Percentiles rank a stretch among this genome's conserved stretches.
Evolutionary conservation across 495 filamentous ascomycete genomes (phyloP).

Genomic region (Cryomyces minteri): DNA sequence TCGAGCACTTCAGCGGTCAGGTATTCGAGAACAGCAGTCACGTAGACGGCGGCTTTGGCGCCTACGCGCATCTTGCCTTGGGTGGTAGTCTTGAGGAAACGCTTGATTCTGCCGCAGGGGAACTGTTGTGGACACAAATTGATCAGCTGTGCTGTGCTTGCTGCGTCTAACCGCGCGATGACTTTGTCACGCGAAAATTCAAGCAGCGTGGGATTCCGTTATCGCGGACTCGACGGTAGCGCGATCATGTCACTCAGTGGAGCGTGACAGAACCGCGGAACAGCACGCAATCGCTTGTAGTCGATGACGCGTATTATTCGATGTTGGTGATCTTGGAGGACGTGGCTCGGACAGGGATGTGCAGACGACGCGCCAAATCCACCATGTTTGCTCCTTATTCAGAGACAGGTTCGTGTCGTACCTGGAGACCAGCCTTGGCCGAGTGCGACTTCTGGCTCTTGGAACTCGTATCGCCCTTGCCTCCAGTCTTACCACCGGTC

Average conservation of each 20-base stretch:
- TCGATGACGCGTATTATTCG: no score
- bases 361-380: background rate
- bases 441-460: conserved; percentile 98
- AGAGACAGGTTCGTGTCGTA: conserved; percentile 33
- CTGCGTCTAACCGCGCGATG: background rate
- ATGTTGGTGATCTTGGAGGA: no score
- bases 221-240: background rate
- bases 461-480: conserved; percentile 42
- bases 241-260: background rate
- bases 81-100: conserved; percentile 97
- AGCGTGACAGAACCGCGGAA: background rate
- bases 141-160: background rate
- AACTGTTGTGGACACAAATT: conserved; percentile 37
- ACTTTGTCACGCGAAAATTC: background rate
- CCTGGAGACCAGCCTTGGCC: conserved; percentile 94
- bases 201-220: background rate
- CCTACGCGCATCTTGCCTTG: conserved; percentile 99
- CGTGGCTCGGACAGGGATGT: no score
- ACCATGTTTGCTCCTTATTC: background rate
- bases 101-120: conserved; percentile 98
- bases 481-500: conserved; percentile 70
- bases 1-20: conserved; percentile 97
- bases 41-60: conserved; percentile 96
- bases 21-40: conserved; percentile 96
- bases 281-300: background rate